A percentile compares a stretch with the other conserved stretches of the same genome.
phyloP scores from a whole-genome alignment of 352 stramenopile genomes.

The Pythium volutum region DNA sequence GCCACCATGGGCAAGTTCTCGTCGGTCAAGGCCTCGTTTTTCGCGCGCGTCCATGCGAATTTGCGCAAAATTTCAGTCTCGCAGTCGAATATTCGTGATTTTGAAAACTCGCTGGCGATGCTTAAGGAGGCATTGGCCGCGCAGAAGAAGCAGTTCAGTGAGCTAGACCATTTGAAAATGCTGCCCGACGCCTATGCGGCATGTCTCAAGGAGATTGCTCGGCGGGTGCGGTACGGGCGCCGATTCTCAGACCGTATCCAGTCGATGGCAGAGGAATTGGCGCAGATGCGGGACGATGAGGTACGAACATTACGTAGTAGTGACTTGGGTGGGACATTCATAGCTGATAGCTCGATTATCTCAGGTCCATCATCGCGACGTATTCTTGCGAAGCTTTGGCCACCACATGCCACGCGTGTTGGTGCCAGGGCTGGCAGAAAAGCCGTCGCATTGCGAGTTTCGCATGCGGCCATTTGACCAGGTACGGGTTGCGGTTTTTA shows the following conservation, averaged over 20 bases:
- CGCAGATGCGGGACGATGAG: conserved; percentile 78
- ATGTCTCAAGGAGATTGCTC: conserved; percentile 77
- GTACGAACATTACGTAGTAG: conserved; percentile 21
- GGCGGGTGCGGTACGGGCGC: conserved; percentile 63
- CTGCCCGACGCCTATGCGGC: conserved; percentile 77
- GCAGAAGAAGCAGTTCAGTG: conserved; percentile 85
- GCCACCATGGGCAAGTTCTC: conserved; percentile 52
- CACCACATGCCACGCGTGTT: conserved; percentile 84
- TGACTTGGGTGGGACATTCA: neutral
- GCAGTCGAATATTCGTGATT: conserved; percentile 89
- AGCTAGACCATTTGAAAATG: conserved; percentile 82
- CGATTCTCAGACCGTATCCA: conserved; percentile 81
- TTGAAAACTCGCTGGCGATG: conserved; percentile 82
- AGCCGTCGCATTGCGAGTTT: conserved; percentile 87
- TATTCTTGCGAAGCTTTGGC: conserved; percentile 71
- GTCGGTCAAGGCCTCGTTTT: conserved; percentile 49
- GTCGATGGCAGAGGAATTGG: conserved; percentile 83
- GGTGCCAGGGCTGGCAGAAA: conserved; percentile 75
- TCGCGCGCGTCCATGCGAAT: conserved; percentile 50
- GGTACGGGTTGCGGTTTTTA: conserved; percentile 19
- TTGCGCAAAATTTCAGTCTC: conserved; percentile 68
- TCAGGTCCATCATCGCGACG: conserved; percentile 70
- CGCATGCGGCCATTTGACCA: conserved; percentile 85
- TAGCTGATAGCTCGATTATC: no score
- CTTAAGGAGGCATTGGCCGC: conserved; percentile 69